A percentile compares a stretch with the other conserved stretches of the same genome.
Conservation (phyloP, 2,329 filamentous ascomycete genomes). For the Diaporthe batatas region DNA sequence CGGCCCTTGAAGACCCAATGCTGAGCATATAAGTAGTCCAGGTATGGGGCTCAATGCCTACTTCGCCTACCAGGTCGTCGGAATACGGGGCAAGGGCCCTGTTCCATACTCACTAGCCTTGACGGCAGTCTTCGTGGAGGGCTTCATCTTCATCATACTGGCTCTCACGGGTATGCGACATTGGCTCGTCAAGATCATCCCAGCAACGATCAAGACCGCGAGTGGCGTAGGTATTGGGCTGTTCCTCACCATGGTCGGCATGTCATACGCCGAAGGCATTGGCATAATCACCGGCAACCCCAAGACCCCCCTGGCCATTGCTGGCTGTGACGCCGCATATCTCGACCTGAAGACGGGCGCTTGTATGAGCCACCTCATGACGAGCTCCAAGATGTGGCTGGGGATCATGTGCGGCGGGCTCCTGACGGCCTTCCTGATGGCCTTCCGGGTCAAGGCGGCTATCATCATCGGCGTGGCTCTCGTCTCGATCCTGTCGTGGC, state of each 20-base stretch:
- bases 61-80: conserved; percentile 76
- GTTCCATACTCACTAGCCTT: conserved; percentile 72
- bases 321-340: conserved; percentile 75
- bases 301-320: conserved; percentile 80
- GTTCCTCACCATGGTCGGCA: conserved; percentile 73
- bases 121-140: conserved; percentile 74
- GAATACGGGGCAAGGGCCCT: conserved; percentile 67
- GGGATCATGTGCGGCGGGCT: conserved; percentile 86
- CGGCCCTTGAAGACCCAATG: conserved; percentile 32
- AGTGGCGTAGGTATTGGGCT: conserved; percentile 76
- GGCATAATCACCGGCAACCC: conserved; percentile 81
- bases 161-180: conserved; percentile 78
- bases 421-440: conserved; percentile 84
- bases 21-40: conserved; percentile 59
- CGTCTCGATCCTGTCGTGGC: conserved; percentile 82
- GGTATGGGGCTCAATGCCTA: conserved; percentile 78
- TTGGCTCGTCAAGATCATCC: conserved; percentile 77
- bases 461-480: conserved; percentile 80
- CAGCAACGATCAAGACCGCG: conserved; percentile 74
- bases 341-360: conserved; percentile 61
- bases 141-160: conserved; percentile 74
- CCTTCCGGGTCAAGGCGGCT: conserved; percentile 80
- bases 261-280: conserved; percentile 85
- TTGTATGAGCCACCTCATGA: conserved; percentile 77
- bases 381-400: conserved; percentile 85